These are phyloP conservation scores for Aspergillus fructus DNA, from an alignment of 2,329 filamentous ascomycete species.

Conservation along the genomic window DNA sequence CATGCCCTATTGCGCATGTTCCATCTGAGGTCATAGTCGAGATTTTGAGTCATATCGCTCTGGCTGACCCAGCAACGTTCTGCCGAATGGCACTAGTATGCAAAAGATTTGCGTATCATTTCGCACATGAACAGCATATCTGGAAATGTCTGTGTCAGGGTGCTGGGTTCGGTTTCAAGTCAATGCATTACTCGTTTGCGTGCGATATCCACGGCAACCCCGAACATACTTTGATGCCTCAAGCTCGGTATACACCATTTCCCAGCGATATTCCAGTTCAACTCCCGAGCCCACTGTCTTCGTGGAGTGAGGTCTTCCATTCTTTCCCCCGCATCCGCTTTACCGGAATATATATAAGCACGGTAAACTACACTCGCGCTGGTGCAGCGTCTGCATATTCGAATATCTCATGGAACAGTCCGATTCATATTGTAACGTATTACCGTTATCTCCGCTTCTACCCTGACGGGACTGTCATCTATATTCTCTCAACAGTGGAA, in stretches of 20 bases:
- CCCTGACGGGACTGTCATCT: constrained; percentile 80
- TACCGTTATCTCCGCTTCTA: constrained; percentile 96
- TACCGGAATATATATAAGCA: constrained; percentile 94
- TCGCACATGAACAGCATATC: constrained; percentile 77
- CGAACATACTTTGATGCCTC: constrained; percentile 31
- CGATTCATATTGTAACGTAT: constrained; percentile 95
- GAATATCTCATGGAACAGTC: constrained; percentile 72
- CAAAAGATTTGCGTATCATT: constrained; percentile 81
- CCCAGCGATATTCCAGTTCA: constrained; percentile 28
- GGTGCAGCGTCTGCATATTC: constrained; percentile 68
- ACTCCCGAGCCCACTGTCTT: constrained; percentile 44
- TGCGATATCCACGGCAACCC: constrained; percentile 56
- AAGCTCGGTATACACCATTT: constrained; percentile 37
- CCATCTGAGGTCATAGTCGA: constrained; percentile 84
- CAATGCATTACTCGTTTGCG: constrained; percentile 79
- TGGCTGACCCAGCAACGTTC: constrained; percentile 74
- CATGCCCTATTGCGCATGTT: constrained; percentile 74
- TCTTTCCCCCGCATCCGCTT: constrained; percentile 83
- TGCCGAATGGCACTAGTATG: constrained; percentile 76
- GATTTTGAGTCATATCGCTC: constrained; percentile 72
- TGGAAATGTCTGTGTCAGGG: constrained; percentile 78
- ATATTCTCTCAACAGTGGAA: constrained; percentile 75
- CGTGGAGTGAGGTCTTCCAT: constrained; percentile 71
- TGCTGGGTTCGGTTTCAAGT: constrained; percentile 71
- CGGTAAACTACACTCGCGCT: constrained; percentile 87